Conservation (phyloP, 2,329 filamentous ascomycete species). For the Aureobasidium sp. region DNA sequence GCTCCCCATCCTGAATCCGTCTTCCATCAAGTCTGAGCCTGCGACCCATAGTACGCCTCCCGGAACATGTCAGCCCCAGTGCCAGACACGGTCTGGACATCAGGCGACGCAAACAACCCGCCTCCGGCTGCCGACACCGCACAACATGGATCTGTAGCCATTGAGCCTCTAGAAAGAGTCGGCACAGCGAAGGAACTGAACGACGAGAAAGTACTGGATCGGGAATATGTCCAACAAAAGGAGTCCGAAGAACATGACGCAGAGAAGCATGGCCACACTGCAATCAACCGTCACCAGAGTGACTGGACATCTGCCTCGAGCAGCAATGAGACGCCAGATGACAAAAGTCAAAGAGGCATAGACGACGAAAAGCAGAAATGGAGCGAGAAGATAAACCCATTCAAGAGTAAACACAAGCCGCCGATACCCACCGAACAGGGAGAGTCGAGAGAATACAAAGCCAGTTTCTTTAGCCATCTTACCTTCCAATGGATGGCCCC, state of each 20-base stretch:
- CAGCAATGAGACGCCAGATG: constrained; percentile 22
- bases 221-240: constrained; percentile 17
- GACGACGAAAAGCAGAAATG: constrained; percentile 45
- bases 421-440: constrained; percentile 45
- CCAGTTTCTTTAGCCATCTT: constrained; percentile 63
- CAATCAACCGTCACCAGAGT: constrained; percentile 22
- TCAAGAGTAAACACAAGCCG: constrained; percentile 42
- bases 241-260: constrained; percentile 14
- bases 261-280: constrained; percentile 11
- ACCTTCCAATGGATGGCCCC: constrained; percentile 88
- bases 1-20: not conserved
- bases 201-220: constrained; percentile 25
- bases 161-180: constrained; percentile 28
- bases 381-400: constrained; percentile 46
- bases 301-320: constrained; percentile 25
- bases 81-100: constrained; percentile 29
- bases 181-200: constrained; percentile 27
- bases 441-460: constrained; percentile 61
- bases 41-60: not conserved
- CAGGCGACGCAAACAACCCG: constrained; percentile 28
- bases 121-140: constrained; percentile 23
- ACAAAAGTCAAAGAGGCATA: constrained; percentile 15
- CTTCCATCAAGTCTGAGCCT: not conserved
- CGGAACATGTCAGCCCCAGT: constrained; percentile 18
- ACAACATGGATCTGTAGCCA: constrained; percentile 32